Conservation (phyloP, 2,329 filamentous ascomycete species). For the Aspergillus sp. region DNA sequence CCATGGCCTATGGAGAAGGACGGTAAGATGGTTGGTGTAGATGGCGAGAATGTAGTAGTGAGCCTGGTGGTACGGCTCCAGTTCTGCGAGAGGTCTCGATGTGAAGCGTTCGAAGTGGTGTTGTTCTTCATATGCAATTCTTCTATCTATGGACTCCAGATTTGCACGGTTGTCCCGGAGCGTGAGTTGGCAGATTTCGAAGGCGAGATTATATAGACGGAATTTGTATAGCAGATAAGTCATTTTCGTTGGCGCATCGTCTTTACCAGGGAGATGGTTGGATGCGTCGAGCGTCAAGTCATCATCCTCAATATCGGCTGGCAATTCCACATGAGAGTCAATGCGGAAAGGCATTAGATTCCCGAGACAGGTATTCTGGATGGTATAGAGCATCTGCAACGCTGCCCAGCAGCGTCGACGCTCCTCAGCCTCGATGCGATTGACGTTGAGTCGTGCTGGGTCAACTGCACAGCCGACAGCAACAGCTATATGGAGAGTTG, state of each 20-base stretch:
- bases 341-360: constrained; percentile 24
- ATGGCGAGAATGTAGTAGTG: constrained; percentile 28
- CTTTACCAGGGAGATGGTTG: not conserved
- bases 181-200: constrained; percentile 21
- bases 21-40: constrained; percentile 26
- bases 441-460: constrained; percentile 24
- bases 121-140: constrained; percentile 1
- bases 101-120: constrained; percentile 9
- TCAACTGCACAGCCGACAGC: constrained; percentile 34
- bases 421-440: constrained; percentile 25
- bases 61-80: constrained; percentile 22
- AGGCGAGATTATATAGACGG: constrained; percentile 26
- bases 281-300: constrained; percentile 5
- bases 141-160: constrained; percentile 11
- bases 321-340: constrained; percentile 18
- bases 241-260: constrained; percentile 26
- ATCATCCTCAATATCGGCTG: constrained; percentile 22
- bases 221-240: constrained; percentile 31
- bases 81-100: constrained; percentile 8
- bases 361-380: constrained; percentile 31
- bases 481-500: constrained; percentile 29
- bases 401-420: constrained; percentile 30
- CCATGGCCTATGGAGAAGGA: constrained; percentile 25
- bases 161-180: constrained; percentile 9
- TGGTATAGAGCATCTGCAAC: constrained; percentile 34